Percentiles rank a stretch among this genome's conserved stretches.
These are phyloP conservation scores for Sambucus nigra DNA, from an alignment of 129 eudicot genomes.

Conservation along the genomic window DNA sequence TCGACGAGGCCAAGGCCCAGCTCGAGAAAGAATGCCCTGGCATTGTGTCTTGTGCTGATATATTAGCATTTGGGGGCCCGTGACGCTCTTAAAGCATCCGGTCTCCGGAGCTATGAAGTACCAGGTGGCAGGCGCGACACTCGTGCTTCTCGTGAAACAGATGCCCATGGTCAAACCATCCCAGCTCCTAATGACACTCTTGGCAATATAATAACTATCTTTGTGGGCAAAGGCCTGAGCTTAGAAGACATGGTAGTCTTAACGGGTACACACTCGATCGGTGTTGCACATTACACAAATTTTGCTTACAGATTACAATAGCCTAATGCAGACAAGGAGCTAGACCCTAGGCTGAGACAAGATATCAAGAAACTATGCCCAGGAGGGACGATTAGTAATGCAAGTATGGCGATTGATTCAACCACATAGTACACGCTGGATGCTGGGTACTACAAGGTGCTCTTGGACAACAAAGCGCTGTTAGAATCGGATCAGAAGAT, in stretches of 20 bases:
- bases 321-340: neutral
- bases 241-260: conserved; percentile 20
- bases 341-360: conserved; percentile 1
- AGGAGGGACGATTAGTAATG: neutral
- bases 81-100: conserved; percentile 28
- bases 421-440: conserved; percentile 15
- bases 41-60: conserved; percentile 56
- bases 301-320: conserved; percentile 8
- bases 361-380: conserved; percentile 3
- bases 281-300: conserved; percentile 15
- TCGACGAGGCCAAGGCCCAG: conserved; percentile 31
- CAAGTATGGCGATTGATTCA: neutral
- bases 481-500: conserved; percentile 21
- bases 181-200: conserved; percentile 11
- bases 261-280: conserved; percentile 24
- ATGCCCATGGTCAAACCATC: conserved; percentile 4
- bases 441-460: conserved; percentile 8
- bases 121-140: conserved; percentile 23
- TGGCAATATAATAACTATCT: neutral
- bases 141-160: conserved; percentile 7
- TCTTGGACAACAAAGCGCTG: conserved; percentile 12
- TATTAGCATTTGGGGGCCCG: conserved; percentile 45
- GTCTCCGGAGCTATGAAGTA: conserved; percentile 13
- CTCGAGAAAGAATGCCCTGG: conserved; percentile 48
- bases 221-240: conserved; percentile 14